Percentiles rank a stretch among this genome's conserved stretches.
Evolutionary conservation across 306 rosid species (phyloP).

Genomic region (Quercus aquifolioides): DNA sequence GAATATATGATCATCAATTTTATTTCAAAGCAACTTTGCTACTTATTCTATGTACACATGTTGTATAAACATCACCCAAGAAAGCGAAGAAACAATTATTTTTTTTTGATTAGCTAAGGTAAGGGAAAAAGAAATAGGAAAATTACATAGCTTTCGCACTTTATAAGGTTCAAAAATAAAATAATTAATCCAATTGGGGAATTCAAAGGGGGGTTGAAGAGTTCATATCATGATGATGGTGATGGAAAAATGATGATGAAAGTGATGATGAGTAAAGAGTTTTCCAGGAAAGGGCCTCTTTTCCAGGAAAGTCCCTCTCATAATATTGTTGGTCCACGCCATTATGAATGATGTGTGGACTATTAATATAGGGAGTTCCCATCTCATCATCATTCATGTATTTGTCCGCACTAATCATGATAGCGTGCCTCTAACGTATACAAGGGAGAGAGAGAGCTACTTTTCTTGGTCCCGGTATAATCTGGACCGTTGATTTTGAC

Average conservation of each 20-base stretch:
- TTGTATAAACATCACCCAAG: neutral
- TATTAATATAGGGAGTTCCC: conserved; percentile 21
- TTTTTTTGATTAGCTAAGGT: neutral
- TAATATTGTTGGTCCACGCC: conserved; percentile 56
- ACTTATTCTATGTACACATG: conserved; percentile 10
- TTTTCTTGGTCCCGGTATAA: neutral
- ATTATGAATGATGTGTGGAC: conserved; percentile 48
- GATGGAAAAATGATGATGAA: conserved; percentile 48
- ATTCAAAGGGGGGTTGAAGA: conserved; percentile 27
- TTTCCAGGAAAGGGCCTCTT: conserved; percentile 73
- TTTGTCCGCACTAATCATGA: conserved; percentile 36
- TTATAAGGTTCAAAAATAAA: conserved; percentile 14
- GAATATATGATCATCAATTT: conserved; percentile 24
- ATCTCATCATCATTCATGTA: conserved; percentile 26
- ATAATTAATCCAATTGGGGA: conserved; percentile 22
- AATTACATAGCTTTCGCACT: conserved; percentile 26
- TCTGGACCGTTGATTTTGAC: conserved; percentile 5
- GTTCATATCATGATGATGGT: conserved; percentile 30
- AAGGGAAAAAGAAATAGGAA: neutral
- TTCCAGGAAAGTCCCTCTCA: conserved; percentile 53
- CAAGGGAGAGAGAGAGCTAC: neutral
- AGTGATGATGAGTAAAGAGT: conserved; percentile 40
- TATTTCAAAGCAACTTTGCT: conserved; percentile 24
- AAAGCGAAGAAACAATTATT: neutral
- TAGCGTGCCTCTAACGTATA: conserved; percentile 43